Conservation (phyloP, 305 asterid species). For the Fraxinus dipetala region DNA sequence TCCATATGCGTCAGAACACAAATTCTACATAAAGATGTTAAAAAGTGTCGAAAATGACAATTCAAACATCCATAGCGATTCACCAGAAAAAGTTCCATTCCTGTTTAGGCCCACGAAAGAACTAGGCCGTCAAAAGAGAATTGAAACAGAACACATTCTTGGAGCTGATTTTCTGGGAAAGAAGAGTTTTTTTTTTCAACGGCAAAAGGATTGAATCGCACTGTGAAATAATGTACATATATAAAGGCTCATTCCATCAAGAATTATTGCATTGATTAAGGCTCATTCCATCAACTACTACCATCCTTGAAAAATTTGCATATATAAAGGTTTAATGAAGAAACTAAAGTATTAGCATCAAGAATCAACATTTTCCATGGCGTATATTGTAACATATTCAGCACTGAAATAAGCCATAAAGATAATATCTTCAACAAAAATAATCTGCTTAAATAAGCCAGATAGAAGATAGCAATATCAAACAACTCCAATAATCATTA, state of each 20-base stretch:
- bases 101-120: background rate
- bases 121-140: background rate
- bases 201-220: background rate
- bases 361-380: background rate
- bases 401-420: background rate
- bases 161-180: background rate
- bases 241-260: background rate
- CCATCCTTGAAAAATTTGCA: background rate
- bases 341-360: background rate
- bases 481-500: background rate
- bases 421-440: background rate
- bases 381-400: background rate
- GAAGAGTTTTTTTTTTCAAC: background rate
- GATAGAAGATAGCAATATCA: background rate
- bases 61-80: background rate
- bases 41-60: background rate
- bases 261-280: background rate
- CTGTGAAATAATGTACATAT: background rate
- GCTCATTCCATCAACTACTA: background rate
- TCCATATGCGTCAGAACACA: background rate
- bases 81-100: background rate
- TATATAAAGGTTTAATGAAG: background rate
- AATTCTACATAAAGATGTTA: background rate
- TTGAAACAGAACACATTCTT: background rate
- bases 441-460: background rate